These are phyloP conservation scores for Podaxis sp. DNA, from an alignment of 768 basidiomycete species.

Conservation along the genomic window DNA sequence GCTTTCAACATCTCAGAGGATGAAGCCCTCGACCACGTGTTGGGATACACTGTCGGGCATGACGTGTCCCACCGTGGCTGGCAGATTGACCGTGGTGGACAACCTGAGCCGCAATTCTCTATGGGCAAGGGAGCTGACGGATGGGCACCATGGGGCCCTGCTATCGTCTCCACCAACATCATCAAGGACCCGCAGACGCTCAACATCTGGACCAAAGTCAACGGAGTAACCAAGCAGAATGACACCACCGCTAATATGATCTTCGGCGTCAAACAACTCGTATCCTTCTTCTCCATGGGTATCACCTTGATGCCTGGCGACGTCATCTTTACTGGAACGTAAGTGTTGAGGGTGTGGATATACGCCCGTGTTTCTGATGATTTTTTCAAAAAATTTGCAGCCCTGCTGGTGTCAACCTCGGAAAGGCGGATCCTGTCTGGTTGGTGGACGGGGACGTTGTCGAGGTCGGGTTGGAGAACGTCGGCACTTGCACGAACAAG, in stretches of 20 bases:
- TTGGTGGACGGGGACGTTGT: constrained; percentile 37
- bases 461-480: constrained; percentile 37
- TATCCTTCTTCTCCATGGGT: constrained; percentile 46
- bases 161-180: constrained; percentile 36
- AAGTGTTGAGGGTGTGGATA: constrained; percentile 16
- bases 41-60: constrained; percentile 39
- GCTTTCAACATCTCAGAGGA: constrained; percentile 44
- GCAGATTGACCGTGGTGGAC: constrained; percentile 43
- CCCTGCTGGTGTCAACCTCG: constrained; percentile 35
- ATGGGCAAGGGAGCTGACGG: constrained; percentile 46
- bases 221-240: constrained; percentile 38
- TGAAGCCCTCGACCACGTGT: constrained; percentile 40
- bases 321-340: constrained; percentile 45
- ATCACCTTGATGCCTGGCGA: constrained; percentile 41
- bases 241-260: constrained; percentile 43
- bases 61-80: constrained; percentile 45
- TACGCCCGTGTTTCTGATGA: not conserved
- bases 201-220: constrained; percentile 43
- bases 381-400: constrained; percentile 18
- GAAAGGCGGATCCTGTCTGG: constrained; percentile 34
- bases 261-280: constrained; percentile 38
- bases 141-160: constrained; percentile 43
- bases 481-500: constrained; percentile 39
- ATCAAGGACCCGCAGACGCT: constrained; percentile 39
- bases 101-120: constrained; percentile 40